Conservation (phyloP, 495 filamentous ascomycete genomes). For the Annulohypoxylon nitens region DNA sequence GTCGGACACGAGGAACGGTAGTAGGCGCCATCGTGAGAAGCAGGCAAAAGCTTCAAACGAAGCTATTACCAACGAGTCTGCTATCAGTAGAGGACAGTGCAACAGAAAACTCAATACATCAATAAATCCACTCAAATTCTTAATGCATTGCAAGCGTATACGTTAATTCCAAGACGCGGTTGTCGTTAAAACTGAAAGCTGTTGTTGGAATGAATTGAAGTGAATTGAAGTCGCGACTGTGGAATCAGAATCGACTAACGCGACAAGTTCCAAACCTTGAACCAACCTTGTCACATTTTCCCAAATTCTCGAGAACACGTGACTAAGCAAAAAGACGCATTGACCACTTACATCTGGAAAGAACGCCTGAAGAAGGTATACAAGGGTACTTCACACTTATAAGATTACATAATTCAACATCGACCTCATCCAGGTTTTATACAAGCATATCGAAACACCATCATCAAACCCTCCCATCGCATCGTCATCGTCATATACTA, state of each 20-base stretch:
- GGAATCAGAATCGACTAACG: slow-evolving; percentile 23
- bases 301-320: slow-evolving; percentile 45
- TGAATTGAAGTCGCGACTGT: slow-evolving; percentile 32
- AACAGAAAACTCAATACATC: neutral
- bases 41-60: slow-evolving; percentile 30
- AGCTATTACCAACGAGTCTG: slow-evolving; percentile 1
- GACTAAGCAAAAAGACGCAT: slow-evolving; percentile 2
- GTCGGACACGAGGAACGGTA: slow-evolving; percentile 50
- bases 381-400: neutral
- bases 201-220: slow-evolving; percentile 8
- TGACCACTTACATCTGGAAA: slow-evolving; percentile 5
- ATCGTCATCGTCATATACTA: neutral
- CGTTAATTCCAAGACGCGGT: neutral
- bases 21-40: slow-evolving; percentile 36
- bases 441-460: slow-evolving; percentile 6
- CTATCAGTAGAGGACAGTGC: neutral
- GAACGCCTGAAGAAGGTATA: neutral
- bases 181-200: neutral
- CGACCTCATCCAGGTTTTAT: neutral
- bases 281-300: slow-evolving; percentile 13
- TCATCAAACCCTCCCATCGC: slow-evolving; percentile 12
- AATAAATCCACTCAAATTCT: slow-evolving; percentile 10
- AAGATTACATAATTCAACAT: slow-evolving; percentile 20
- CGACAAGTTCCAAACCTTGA: slow-evolving; percentile 26
- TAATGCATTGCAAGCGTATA: slow-evolving; percentile 2